Conservation (phyloP, 306 rosid genomes). For the Cicer judaicum region DNA sequence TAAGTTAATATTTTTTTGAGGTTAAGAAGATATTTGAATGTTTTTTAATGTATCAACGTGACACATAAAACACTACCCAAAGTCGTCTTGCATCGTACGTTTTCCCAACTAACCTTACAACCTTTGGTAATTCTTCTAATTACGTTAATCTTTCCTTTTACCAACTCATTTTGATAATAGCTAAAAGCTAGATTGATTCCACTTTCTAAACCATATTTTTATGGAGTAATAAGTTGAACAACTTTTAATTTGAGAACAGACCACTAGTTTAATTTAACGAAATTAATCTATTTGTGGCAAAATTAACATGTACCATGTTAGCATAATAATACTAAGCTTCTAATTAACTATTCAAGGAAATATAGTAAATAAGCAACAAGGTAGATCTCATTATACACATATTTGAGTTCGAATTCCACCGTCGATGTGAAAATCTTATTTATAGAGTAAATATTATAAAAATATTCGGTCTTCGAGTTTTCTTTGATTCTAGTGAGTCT, state of each 20-base stretch:
- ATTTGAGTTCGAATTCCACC: too few species aligned
- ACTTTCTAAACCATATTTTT: slow-evolving; percentile 27
- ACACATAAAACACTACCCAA: slow-evolving; percentile 24
- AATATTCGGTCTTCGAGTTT: too few species aligned
- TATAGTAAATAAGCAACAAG: slow-evolving; percentile 34
- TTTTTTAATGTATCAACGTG: slow-evolving; percentile 18
- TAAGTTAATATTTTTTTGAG: slow-evolving; percentile 12
- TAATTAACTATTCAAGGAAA: slow-evolving; percentile 40
- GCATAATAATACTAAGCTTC: neutral
- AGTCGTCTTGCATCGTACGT: slow-evolving; percentile 34
- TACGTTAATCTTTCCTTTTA: slow-evolving; percentile 41
- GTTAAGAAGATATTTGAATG: slow-evolving; percentile 17
- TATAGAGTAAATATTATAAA: too few species aligned
- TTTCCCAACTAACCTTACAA: slow-evolving; percentile 50
- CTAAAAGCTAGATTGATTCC: slow-evolving; percentile 30
- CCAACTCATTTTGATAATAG: slow-evolving; percentile 46
- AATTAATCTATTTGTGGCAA: slow-evolving; percentile 35
- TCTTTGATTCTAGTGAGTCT: too few species aligned
- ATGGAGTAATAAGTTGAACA: slow-evolving; percentile 43
- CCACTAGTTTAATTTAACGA: slow-evolving; percentile 38
- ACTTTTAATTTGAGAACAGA: slow-evolving; percentile 45
- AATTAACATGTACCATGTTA: slow-evolving; percentile 15
- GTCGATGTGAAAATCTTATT: too few species aligned
- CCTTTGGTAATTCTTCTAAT: slow-evolving; percentile 35
- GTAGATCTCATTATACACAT: slow-evolving; percentile 17